phyloP scores from a whole-genome alignment of 2,329 filamentous ascomycete genomes.

The Chaetomiaceae sp. region DNA sequence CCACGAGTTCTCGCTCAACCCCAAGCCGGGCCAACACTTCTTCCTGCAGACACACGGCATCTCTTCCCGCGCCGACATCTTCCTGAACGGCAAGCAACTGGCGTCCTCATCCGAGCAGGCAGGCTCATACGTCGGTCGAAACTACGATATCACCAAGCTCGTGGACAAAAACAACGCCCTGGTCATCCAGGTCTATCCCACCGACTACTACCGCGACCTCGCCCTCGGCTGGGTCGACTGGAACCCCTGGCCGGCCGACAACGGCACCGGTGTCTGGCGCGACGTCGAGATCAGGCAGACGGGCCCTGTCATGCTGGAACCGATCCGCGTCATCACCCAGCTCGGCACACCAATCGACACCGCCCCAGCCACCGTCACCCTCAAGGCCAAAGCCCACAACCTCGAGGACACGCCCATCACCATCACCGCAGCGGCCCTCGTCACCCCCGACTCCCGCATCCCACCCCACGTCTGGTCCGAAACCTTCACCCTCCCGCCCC shows the following conservation, averaged over 20 bases:
- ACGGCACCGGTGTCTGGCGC: conserved; percentile 60
- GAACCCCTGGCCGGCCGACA: conserved; percentile 59
- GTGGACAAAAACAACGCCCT: conserved; percentile 44
- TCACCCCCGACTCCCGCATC: conserved; percentile 28
- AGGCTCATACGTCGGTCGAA: conserved; percentile 53
- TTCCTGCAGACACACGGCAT: conserved; percentile 56
- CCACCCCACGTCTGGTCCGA: conserved; percentile 29
- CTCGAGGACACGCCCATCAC: conserved; percentile 38
- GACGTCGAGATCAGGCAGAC: conserved; percentile 53
- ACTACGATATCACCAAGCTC: conserved; percentile 50
- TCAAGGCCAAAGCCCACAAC: conserved; percentile 39
- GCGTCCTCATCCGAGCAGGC: conserved; percentile 45
- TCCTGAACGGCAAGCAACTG: conserved; percentile 51
- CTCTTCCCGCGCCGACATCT: conserved; percentile 56
- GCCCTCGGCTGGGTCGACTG: conserved; percentile 58
- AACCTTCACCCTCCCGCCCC: conserved; percentile 35
- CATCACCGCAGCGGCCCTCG: conserved; percentile 28
- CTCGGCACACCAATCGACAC: conserved; percentile 31
- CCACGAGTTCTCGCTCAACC: conserved; percentile 44
- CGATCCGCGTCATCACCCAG: conserved; percentile 43
- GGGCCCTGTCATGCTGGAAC: conserved; percentile 44
- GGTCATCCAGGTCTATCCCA: conserved; percentile 51
- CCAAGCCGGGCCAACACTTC: conserved; percentile 38
- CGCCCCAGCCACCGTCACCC: conserved; percentile 34
- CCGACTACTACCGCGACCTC: conserved; percentile 55